phyloP scores from a whole-genome alignment of 2,329 filamentous ascomycete genomes.

The Mollisiaceae sp. region DNA sequence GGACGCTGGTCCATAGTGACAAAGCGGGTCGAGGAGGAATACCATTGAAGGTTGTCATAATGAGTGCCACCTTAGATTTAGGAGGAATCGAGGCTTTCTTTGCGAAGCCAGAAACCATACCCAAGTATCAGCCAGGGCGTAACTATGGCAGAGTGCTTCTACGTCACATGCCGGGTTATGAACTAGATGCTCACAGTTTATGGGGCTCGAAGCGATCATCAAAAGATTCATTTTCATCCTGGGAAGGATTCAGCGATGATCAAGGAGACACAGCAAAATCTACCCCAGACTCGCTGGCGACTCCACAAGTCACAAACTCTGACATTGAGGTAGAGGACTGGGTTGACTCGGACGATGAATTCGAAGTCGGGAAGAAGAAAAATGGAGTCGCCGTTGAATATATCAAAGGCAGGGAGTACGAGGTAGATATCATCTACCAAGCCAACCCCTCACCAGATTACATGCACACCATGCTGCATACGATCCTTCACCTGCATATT shows the following conservation, averaged over 20 bases:
- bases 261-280: constrained; percentile 4
- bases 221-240: constrained; percentile 31
- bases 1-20: constrained; percentile 70
- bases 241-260: constrained; percentile 34
- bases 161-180: constrained; percentile 32
- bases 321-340: neutral
- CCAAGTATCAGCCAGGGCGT: constrained; percentile 41
- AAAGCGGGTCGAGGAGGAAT: constrained; percentile 70
- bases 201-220: constrained; percentile 26
- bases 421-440: constrained; percentile 80
- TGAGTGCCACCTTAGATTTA: constrained; percentile 96
- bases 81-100: constrained; percentile 81
- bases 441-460: constrained; percentile 78
- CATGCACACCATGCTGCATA: constrained; percentile 79
- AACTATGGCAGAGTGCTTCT: constrained; percentile 36
- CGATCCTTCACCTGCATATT: constrained; percentile 84
- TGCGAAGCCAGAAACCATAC: constrained; percentile 37
- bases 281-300: neutral
- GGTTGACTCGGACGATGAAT: constrained; percentile 18
- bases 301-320: neutral
- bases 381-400: constrained; percentile 47
- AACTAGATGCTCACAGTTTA: constrained; percentile 18
- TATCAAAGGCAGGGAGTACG: constrained; percentile 86
- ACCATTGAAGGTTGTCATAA: constrained; percentile 87
- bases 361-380: constrained; percentile 15